phyloP scores from a whole-genome alignment of 192 early-diverging fungal genomes.

The Coemansia sp. region DNA sequence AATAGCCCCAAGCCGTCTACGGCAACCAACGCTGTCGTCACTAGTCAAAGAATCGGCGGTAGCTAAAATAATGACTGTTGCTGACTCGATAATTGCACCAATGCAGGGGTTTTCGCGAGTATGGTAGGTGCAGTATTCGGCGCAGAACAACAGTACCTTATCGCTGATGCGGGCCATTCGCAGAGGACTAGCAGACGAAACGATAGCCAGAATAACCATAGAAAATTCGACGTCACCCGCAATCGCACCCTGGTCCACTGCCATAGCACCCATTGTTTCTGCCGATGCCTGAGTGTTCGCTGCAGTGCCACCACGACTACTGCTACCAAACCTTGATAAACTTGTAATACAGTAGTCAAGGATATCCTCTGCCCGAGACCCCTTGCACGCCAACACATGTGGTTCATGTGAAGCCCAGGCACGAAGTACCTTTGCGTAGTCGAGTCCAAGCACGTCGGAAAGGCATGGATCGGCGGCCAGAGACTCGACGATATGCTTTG shows the following conservation, averaged over 20 bases:
- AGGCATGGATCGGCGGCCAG: constrained; percentile 33
- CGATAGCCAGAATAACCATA: constrained; percentile 20
- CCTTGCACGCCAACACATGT: constrained; percentile 39
- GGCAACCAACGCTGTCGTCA: neutral
- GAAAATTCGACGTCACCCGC: constrained; percentile 38
- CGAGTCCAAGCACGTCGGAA: constrained; percentile 27
- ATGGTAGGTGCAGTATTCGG: constrained; percentile 34
- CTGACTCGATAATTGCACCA: constrained; percentile 24
- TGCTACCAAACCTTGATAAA: constrained; percentile 17
- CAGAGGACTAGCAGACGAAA: constrained; percentile 22
- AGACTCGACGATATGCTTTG: constrained; percentile 35
- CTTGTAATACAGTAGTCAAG: constrained; percentile 29
- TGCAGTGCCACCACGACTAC: neutral
- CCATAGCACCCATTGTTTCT: constrained; percentile 4
- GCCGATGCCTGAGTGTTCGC: constrained; percentile 36
- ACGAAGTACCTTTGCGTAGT: constrained; percentile 40
- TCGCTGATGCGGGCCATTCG: constrained; percentile 14
- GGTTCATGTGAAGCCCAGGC: constrained; percentile 43
- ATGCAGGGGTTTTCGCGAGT: constrained; percentile 33
- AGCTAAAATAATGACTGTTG: constrained; percentile 19
- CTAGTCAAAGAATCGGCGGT: constrained; percentile 15
- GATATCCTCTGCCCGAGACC: constrained; percentile 17
- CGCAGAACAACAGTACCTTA: constrained; percentile 34
- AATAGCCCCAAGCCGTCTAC: constrained; percentile 14
- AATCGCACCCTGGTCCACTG: constrained; percentile 1